These are phyloP conservation scores for Vaccinium darrowii DNA, from an alignment of 148 eudicot genomes.

Conservation along the genomic window DNA sequence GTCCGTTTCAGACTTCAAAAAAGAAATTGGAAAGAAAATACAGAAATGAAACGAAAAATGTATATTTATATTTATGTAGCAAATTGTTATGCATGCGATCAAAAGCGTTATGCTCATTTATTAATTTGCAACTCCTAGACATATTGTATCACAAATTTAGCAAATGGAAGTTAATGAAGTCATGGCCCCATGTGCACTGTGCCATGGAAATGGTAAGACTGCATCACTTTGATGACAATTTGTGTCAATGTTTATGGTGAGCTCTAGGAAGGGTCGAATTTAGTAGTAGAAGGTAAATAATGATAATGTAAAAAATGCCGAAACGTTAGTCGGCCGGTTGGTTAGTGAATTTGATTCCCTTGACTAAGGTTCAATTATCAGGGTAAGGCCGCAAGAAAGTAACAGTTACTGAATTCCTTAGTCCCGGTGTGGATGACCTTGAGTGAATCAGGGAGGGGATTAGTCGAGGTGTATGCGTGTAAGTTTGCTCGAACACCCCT, in stretches of 20 bases:
- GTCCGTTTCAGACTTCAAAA: not conserved
- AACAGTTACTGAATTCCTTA: too few relatives aligned
- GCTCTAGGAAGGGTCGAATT: not conserved
- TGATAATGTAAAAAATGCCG: too few relatives aligned
- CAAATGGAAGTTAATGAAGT: not conserved
- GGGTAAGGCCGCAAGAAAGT: too few relatives aligned
- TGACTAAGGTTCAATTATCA: too few relatives aligned
- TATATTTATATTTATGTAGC: not conserved
- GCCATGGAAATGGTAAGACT: not conserved
- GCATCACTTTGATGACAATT: not conserved
- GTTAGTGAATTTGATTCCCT: too few relatives aligned
- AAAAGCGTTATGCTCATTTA: not conserved
- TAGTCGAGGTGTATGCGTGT: too few relatives aligned
- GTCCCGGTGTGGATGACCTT: too few relatives aligned
- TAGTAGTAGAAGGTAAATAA: not conserved
- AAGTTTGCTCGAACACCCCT: too few relatives aligned
- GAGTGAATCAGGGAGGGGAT: too few relatives aligned
- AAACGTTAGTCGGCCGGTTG: too few relatives aligned
- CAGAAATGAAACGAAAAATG: not conserved
- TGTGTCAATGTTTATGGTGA: not conserved
- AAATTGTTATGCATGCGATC: not conserved
- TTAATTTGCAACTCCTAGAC: not conserved
- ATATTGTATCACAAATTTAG: not conserved
- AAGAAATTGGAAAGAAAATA: not conserved
- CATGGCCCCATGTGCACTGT: not conserved